Conservation (phyloP, 1,284 basidiomycete genomes). For the Ustilago nuda region DNA sequence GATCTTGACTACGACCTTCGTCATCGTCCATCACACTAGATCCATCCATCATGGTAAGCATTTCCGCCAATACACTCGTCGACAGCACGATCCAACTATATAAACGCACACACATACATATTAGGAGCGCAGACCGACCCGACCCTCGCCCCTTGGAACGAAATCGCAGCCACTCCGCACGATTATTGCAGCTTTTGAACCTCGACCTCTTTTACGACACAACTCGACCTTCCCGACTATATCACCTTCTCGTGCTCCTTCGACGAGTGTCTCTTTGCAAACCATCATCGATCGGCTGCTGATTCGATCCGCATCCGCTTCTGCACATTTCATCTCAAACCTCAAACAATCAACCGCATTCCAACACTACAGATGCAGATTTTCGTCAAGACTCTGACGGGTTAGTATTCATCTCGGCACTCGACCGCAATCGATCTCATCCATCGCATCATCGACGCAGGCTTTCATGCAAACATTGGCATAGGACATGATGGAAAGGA, state of each 20-base stretch:
- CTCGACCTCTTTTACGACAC: not conserved
- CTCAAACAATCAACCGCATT: conserved; percentile 13
- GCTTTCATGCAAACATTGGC: not conserved
- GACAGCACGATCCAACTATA: conserved; percentile 7
- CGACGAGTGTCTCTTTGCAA: not conserved
- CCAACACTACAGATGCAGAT: conserved; percentile 60
- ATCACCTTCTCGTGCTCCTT: conserved; percentile 14
- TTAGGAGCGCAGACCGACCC: conserved; percentile 2
- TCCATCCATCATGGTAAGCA: conserved; percentile 55
- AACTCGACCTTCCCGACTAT: not conserved
- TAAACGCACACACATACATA: conserved; percentile 9
- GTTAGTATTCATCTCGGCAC: conserved; percentile 51
- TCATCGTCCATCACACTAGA: conserved; percentile 53
- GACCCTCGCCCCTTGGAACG: conserved; percentile 8
- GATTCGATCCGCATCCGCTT: conserved; percentile 29
- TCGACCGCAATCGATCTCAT: conserved; percentile 8
- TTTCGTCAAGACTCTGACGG: conserved; percentile 68
- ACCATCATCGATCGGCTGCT: conserved; percentile 27
- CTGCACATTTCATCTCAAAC: conserved; percentile 2
- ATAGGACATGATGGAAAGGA: not conserved
- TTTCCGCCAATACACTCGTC: conserved; percentile 13
- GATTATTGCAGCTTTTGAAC: not conserved
- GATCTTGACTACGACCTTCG: conserved; percentile 47
- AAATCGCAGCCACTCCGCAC: not conserved
- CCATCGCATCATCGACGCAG: conserved; percentile 8